Conservation (phyloP, 148 eudicot species). For the Camellia granthamiana region DNA sequence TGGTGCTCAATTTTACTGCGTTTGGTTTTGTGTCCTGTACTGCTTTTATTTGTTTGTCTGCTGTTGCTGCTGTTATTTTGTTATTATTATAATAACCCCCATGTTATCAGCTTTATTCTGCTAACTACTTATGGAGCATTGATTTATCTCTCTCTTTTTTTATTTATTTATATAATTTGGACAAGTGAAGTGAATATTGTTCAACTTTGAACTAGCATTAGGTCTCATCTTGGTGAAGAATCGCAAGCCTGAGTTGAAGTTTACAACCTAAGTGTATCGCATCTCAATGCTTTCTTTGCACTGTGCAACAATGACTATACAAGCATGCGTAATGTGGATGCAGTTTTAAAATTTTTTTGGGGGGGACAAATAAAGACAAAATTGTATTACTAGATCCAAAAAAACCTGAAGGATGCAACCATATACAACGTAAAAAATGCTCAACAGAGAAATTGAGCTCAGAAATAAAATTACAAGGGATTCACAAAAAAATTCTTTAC, state of each 20-base stretch:
- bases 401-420: too few species aligned
- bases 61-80: background rate
- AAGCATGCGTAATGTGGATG: background rate
- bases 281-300: background rate
- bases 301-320: background rate
- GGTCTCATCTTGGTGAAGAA: background rate
- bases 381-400: too few species aligned
- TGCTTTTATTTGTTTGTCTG: constrained; percentile 7
- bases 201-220: background rate
- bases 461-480: too few species aligned
- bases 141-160: constrained; percentile 1
- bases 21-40: background rate
- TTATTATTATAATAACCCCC: background rate
- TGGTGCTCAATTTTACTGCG: too few species aligned
- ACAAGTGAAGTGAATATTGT: background rate
- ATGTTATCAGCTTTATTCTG: background rate
- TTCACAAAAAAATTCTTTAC: too few species aligned
- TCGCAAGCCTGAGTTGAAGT: background rate
- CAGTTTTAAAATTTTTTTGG: background rate
- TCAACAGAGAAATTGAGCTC: too few species aligned
- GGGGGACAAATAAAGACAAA: background rate
- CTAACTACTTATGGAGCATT: background rate
- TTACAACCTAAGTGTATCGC: background rate
- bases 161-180: background rate
- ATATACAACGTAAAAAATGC: too few species aligned